These are phyloP conservation scores for Oenanthe javanica DNA, from an alignment of 140 eudicot species.

Conservation along the genomic window DNA sequence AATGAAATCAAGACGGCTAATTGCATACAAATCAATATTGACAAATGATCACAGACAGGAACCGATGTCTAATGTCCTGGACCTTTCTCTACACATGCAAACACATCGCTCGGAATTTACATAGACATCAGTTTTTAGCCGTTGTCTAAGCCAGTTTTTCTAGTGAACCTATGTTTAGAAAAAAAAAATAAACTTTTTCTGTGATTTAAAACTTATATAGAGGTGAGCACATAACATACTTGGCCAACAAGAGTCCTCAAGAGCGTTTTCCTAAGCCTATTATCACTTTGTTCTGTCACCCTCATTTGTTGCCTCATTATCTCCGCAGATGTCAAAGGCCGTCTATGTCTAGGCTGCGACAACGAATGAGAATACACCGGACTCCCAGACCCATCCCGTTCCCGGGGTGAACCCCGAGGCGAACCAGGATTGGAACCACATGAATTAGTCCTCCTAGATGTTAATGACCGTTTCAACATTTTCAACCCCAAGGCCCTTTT, in stretches of 20 bases:
- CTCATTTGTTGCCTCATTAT: constrained; percentile 92
- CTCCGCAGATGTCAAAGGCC: constrained; percentile 88
- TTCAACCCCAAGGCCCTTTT: constrained; percentile 65
- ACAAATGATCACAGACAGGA: neutral
- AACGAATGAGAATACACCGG: constrained; percentile 33
- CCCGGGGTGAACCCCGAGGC: constrained; percentile 21
- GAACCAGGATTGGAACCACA: constrained; percentile 33
- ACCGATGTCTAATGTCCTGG: too few species aligned
- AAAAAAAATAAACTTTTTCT: neutral
- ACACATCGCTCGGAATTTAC: too few species aligned
- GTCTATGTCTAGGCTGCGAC: constrained; percentile 26
- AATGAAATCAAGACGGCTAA: neutral
- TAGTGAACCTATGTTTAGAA: neutral
- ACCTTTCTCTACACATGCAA: too few species aligned
- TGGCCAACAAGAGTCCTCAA: constrained; percentile 95
- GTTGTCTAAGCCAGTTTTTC: too few species aligned
- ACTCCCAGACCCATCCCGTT: constrained; percentile 13
- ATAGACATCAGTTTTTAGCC: too few species aligned
- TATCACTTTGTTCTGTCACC: constrained; percentile 78
- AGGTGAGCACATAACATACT: constrained; percentile 34
- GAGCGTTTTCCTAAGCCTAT: constrained; percentile 65
- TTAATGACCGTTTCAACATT: constrained; percentile 37
- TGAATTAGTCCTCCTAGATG: constrained; percentile 53
- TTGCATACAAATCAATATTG: neutral
- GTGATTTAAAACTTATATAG: neutral